Evolutionary conservation across 2,329 filamentous ascomycete species (phyloP), one percentile per base, ranked within the genome.

Genomic region (Knoxdaviesia proteae): DNA sequence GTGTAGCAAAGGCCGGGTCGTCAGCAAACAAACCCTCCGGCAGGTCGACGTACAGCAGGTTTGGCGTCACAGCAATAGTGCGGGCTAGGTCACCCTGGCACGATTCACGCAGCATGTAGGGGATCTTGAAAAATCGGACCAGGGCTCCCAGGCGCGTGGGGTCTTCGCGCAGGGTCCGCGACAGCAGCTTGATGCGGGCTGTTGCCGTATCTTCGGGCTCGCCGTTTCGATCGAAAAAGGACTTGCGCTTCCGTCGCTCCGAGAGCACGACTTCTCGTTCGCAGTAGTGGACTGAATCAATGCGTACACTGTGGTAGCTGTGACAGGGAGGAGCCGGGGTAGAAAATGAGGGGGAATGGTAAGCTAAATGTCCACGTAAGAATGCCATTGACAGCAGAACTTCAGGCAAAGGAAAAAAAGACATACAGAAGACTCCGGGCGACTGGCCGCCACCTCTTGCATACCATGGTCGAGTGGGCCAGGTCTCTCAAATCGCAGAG

Each of bases 271-370:
- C 78, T 59, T 96, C 88, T 52, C 82, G 79, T 49, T 81, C 76
- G 64, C 88, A 96, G 62, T 94, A 94, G 61, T 96, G 88, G 33
- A 94, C 87, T 11, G 82, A 74, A 56, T 96, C 88, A 56, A 96
- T 90, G 46, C 87, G 82, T 49, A 96, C 77, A 63, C 84, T 87
- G 53, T 79, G 77, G 58, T 92, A 93, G 50, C 84, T 92, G 52
- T 34, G 50, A 43, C 42, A 38, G 34, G 34, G 37, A 41, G 35
- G 32, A 6, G n/a, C 11, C 20, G 20, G 20, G 20, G 20, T 20
- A 20, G 20, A 20, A 20, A 20, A 20, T 20, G 20, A 20, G 20
- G 3, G n/a, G 32, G 6, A 8, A 8, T 32, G 33, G 33, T 41
- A 33, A n/a, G 7, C 10, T n/a, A 3, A 5, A 8, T 29, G 9